Conservation (phyloP, 2,329 filamentous ascomycete genomes). For the Nannizzia gypsea region DNA sequence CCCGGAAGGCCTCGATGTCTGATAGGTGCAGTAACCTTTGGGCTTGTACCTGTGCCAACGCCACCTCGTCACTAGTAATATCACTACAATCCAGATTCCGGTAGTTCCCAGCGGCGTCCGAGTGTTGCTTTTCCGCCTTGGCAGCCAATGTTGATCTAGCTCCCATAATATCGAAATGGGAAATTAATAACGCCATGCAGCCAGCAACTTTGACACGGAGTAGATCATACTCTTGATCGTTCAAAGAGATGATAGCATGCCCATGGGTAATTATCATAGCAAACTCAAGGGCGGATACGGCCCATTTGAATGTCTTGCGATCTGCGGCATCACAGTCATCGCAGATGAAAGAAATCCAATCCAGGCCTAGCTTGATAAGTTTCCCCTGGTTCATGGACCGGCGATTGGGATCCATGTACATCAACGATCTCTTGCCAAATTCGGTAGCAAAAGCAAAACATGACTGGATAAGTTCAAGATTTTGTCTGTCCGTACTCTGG, state of each 20-base stretch:
- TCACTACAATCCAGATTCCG: conserved; percentile 66
- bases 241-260: conserved; percentile 81
- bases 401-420: conserved; percentile 91
- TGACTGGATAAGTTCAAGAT: conserved; percentile 91
- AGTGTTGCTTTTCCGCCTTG: conserved; percentile 79
- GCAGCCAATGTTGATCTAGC: conserved; percentile 86
- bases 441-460: conserved; percentile 99
- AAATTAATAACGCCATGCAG: conserved; percentile 94
- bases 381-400: conserved; percentile 96
- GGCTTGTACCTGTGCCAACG: conserved; percentile 58
- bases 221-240: conserved; percentile 72
- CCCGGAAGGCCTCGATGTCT: conserved; percentile 65
- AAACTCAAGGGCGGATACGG: conserved; percentile 87
- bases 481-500: conserved; percentile 63
- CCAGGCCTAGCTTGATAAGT: conserved; percentile 79
- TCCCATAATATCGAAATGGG: conserved; percentile 98
- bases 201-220: conserved; percentile 82
- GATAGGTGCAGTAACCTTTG: conserved; percentile 62
- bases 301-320: conserved; percentile 93
- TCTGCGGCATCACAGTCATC: conserved; percentile 93
- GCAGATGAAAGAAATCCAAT: conserved; percentile 97
- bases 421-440: conserved; percentile 85
- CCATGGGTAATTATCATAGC: conserved; percentile 95
- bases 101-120: conserved; percentile 67
- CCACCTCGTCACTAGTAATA: conserved; percentile 72